Conservation (phyloP, 2,329 filamentous ascomycete species). For the Fusarium sp. region DNA sequence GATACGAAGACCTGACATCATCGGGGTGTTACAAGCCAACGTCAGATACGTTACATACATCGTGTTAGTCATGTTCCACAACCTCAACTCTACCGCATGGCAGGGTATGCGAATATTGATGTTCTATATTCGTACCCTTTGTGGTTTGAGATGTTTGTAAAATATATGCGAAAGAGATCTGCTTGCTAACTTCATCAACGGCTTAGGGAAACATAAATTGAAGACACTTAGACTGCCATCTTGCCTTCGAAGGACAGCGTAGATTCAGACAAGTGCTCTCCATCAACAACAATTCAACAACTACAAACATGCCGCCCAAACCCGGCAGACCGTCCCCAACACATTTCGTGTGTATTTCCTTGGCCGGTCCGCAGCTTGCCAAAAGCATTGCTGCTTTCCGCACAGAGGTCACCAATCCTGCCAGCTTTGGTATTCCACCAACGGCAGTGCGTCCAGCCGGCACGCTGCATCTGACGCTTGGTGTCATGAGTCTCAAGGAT, state of each 20-base stretch:
- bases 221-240: not conserved
- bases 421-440: constrained; percentile 66
- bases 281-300: not conserved
- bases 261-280: not conserved
- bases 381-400: constrained; percentile 71
- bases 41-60: constrained; percentile 13
- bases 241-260: not conserved
- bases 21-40: constrained; percentile 14
- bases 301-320: constrained; percentile 46
- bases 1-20: constrained; percentile 39
- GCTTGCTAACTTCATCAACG: constrained; percentile 12
- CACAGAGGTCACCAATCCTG: constrained; percentile 63
- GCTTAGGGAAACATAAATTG: not conserved
- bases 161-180: not conserved
- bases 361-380: constrained; percentile 76
- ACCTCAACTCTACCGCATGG: constrained; percentile 6
- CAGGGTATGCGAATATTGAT: constrained; percentile 7
- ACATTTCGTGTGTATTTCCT: constrained; percentile 81
- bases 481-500: constrained; percentile 80
- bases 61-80: constrained; percentile 16
- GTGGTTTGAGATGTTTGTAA: not conserved
- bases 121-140: not conserved
- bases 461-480: constrained; percentile 87
- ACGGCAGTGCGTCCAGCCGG: constrained; percentile 80
- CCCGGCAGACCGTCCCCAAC: constrained; percentile 64